Evolutionary conservation across 2,329 filamentous ascomycete species (phyloP).

Genomic region (Pestalotiopsis sp.): DNA sequence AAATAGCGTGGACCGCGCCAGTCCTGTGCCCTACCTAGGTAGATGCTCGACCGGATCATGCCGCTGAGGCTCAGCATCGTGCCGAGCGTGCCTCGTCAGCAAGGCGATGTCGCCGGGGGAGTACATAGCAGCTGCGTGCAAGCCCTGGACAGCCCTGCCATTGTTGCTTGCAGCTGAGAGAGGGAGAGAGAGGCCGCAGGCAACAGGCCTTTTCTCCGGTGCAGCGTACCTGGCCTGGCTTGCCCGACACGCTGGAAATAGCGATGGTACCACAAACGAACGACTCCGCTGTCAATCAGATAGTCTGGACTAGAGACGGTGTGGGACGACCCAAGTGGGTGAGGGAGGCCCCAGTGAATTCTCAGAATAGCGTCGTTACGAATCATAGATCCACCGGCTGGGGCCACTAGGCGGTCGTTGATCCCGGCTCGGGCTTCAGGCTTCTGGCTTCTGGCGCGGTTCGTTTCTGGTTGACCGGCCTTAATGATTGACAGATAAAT

Average conservation of each 20-base stretch:
- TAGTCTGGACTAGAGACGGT: neutral
- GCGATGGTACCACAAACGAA: neutral
- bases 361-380: slow-evolving; percentile 2
- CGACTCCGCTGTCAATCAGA: neutral
- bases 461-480: neutral
- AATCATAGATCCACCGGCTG: slow-evolving; percentile 5
- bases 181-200: too few species aligned
- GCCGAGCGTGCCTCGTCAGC: too few species aligned
- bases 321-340: neutral
- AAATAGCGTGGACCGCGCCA: too few species aligned
- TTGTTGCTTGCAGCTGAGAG: too few species aligned
- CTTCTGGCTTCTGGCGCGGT: neutral
- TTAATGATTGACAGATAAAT: neutral
- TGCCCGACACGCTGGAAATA: neutral
- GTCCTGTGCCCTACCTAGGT: too few species aligned
- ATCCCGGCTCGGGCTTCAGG: neutral
- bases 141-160: too few species aligned
- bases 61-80: too few species aligned
- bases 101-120: too few species aligned
- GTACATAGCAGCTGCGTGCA: too few species aligned
- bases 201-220: too few species aligned
- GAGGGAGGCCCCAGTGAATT: neutral
- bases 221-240: too few species aligned
- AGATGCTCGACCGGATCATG: too few species aligned
- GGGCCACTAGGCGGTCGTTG: neutral